Conservation (phyloP, 495 filamentous ascomycete species). For the Glonium stellatum region DNA sequence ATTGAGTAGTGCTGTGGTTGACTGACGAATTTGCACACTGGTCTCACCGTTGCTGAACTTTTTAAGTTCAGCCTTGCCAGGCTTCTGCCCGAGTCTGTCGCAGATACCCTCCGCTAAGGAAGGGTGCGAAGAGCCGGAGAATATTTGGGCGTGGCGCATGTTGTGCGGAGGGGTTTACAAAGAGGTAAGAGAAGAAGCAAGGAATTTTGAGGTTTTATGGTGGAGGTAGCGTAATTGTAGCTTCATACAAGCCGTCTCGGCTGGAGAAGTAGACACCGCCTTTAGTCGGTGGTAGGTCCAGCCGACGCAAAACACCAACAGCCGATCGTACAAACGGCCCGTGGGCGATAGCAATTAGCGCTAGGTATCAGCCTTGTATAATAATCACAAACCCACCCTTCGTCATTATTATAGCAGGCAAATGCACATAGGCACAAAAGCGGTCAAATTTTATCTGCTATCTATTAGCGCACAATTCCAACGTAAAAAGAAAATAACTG, state of each 20-base stretch:
- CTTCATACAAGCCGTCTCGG: background rate
- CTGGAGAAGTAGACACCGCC: background rate
- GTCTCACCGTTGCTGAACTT: constrained; percentile 92
- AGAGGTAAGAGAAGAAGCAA: constrained; percentile 4
- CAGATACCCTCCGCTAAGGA: constrained; percentile 64
- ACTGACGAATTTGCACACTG: constrained; percentile 73
- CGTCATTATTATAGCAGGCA: too few relatives aligned
- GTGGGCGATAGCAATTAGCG: background rate
- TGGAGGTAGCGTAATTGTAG: background rate
- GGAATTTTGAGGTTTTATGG: constrained; percentile 2
- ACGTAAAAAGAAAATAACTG: background rate
- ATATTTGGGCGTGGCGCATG: constrained; percentile 66
- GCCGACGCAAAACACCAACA: background rate
- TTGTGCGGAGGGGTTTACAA: constrained; percentile 22
- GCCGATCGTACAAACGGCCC: background rate
- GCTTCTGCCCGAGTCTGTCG: constrained; percentile 58
- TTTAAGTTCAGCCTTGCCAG: constrained; percentile 56
- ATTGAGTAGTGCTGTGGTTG: background rate
- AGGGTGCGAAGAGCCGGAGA: constrained; percentile 65
- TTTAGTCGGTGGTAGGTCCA: background rate
- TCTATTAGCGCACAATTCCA: background rate
- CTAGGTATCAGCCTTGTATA: background rate
- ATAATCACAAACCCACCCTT: too few relatives aligned
- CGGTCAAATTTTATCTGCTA: too few relatives aligned
- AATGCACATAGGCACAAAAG: too few relatives aligned